Base-by-base conservation (phyloP, 345 rosid species). In the Rhodamnia argentea region DNA sequence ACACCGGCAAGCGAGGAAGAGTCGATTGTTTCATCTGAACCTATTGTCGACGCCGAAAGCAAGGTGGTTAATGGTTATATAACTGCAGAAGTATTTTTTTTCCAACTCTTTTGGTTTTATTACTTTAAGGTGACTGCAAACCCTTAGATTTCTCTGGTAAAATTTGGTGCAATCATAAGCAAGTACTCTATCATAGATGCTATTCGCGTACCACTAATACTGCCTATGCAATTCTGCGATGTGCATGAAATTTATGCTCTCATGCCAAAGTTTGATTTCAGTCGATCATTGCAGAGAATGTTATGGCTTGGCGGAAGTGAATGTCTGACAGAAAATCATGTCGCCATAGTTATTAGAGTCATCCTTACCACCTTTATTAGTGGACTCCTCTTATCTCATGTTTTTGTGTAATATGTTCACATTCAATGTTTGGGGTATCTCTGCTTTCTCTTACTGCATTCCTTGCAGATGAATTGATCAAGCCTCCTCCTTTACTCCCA, bases 61-160 rank as follows among this genome's bases (percentile, higher is more conserved):
- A 90, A 90, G 91, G 90, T 40, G 84, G 83, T 89, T 88, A 85
- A 37, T 82, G 90, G 89, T 83, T 89, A 92, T 88, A 91, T 59
- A 62, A 82, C n/a, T 86, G 90, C 90, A 58, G 83, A 86, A 91
- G 92, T 92, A 87, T 23, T 23, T 85, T 60, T 60, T 60, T 32
- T 4, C 83, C 44, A 64, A 32, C 24, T 32, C 47, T 16, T 32
- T 70, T 70, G 78, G 0, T 70, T 70, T 70, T 70, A 4, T 32
- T 70, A 11, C 47, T 70, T 70, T 32, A 70, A 70, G 18, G 78
- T 70, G 78, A 70, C 13, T 32, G 78, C 47, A 70, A 64, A 16
- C 44, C 78, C 78, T 1, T 70, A 32, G 44, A 70, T 32, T 70
- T 70, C 78, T 70, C 44, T 70, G 44, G 78, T 70, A 32, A 64